A percentile compares a stretch with the other conserved stretches of the same genome.
Evolutionary conservation across 2,329 filamentous ascomycete genomes (phyloP).

Genomic region (Rosellinia necatrix): DNA sequence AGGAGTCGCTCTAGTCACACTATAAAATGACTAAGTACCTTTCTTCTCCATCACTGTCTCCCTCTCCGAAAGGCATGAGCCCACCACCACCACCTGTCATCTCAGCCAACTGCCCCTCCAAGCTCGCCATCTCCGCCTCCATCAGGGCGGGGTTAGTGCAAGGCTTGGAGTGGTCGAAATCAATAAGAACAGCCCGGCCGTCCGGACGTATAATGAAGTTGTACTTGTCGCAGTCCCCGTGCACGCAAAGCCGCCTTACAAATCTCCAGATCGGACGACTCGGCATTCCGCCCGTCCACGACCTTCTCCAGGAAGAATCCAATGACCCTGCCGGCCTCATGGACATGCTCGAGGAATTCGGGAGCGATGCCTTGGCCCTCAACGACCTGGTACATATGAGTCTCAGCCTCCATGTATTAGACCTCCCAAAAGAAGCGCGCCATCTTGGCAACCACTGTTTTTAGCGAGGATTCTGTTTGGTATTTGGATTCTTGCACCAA

Average conservation of each 20-base stretch:
- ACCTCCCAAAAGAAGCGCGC: conserved; percentile 47
- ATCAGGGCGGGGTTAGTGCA: conserved; percentile 11
- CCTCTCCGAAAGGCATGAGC: conserved; percentile 7
- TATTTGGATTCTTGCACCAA: conserved; percentile 20
- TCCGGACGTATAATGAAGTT: conserved; percentile 17
- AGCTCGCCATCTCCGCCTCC: conserved; percentile 20
- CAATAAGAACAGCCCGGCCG: conserved; percentile 7
- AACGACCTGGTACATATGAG: conserved; percentile 45
- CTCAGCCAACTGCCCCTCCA: conserved; percentile 18
- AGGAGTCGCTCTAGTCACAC: too few species aligned
- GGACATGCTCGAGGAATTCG: conserved; percentile 45
- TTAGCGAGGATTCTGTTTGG: background rate
- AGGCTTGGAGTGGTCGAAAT: conserved; percentile 15
- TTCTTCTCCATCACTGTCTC: conserved; percentile 4
- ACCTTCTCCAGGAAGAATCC: conserved; percentile 45
- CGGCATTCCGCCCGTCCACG: conserved; percentile 17
- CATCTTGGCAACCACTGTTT: conserved; percentile 25
- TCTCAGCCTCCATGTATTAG: conserved; percentile 43
- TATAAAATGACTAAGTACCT: too few species aligned
- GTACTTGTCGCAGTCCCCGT: conserved; percentile 20
- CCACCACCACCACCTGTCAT: conserved; percentile 21
- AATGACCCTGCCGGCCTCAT: conserved; percentile 45
- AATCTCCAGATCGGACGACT: conserved; percentile 14
- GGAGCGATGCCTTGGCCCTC: conserved; percentile 43
- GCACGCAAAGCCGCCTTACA: conserved; percentile 21